Conservation (phyloP, 805 yeast species). For the Cyberlindnera euphorbiiphila region DNA sequence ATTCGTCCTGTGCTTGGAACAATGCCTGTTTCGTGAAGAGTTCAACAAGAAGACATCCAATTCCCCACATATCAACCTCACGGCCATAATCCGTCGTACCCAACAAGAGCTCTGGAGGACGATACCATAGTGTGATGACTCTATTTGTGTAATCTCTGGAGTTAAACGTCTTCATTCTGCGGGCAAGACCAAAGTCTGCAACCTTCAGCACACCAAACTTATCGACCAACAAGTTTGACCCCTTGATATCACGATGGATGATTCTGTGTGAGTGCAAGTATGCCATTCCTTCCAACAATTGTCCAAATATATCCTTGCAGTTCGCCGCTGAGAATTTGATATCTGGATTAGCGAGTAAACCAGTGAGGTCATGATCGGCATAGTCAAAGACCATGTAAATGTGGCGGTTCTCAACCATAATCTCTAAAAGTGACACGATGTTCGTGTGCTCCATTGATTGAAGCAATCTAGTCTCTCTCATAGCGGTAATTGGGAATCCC, state of each 20-base stretch:
- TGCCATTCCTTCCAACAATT: slow-evolving; percentile 61
- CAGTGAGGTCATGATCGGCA: slow-evolving; percentile 90
- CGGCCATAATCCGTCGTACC: slow-evolving; percentile 90
- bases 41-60: slow-evolving; percentile 87
- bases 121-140: slow-evolving; percentile 94
- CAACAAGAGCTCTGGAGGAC: slow-evolving; percentile 90
- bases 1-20: slow-evolving; percentile 87
- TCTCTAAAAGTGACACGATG: slow-evolving; percentile 77
- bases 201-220: slow-evolving; percentile 60
- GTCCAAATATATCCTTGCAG: slow-evolving; percentile 62
- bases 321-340: slow-evolving; percentile 59
- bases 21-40: slow-evolving; percentile 69
- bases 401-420: slow-evolving; percentile 74
- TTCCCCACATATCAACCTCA: slow-evolving; percentile 96
- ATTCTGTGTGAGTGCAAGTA: slow-evolving; percentile 67
- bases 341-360: slow-evolving; percentile 74
- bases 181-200: slow-evolving; percentile 80
- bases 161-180: slow-evolving; percentile 60
- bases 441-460: slow-evolving; percentile 82
- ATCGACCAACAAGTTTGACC: slow-evolving; percentile 70
- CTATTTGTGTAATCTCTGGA: slow-evolving; percentile 81
- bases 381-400: slow-evolving; percentile 92
- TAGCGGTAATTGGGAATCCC: slow-evolving; percentile 94
- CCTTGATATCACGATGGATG: slow-evolving; percentile 79
- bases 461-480: slow-evolving; percentile 81